These are phyloP conservation scores for Ramaria sp. DNA, from an alignment of 768 basidiomycete species.

Conservation along the genomic window DNA sequence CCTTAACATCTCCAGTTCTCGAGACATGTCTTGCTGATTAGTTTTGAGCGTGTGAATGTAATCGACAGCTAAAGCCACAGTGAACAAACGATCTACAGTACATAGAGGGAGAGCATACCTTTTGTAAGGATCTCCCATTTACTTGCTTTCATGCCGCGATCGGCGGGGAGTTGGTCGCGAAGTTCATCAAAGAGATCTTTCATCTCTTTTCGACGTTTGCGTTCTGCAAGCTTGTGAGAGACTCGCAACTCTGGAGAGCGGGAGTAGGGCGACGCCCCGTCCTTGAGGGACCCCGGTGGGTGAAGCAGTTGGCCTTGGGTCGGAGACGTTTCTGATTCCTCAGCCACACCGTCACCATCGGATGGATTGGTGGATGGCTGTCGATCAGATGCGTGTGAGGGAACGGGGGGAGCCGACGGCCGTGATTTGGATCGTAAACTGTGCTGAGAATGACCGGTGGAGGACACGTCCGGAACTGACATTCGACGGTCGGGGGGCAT, in stretches of 20 bases:
- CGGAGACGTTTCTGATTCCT: slow-evolving; percentile 1
- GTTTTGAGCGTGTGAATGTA: slow-evolving; percentile 75
- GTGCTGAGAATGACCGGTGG: slow-evolving; percentile 27
- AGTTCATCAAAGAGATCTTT: slow-evolving; percentile 97
- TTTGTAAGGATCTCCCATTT: slow-evolving; percentile 99
- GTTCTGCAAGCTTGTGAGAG: slow-evolving; percentile 94
- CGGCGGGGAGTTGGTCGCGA: slow-evolving; percentile 83
- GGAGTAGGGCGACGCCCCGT: slow-evolving; percentile 66
- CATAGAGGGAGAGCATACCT: slow-evolving; percentile 38
- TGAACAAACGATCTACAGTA: not conserved
- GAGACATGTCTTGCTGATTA: slow-evolving; percentile 61
- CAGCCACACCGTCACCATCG: slow-evolving; percentile 2
- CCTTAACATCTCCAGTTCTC: slow-evolving; percentile 70
- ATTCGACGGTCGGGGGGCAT: slow-evolving; percentile 61
- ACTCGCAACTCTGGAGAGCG: slow-evolving; percentile 91
- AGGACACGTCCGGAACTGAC: slow-evolving; percentile 45
- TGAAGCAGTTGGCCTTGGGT: not conserved
- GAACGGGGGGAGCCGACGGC: slow-evolving; percentile 52
- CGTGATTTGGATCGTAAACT: slow-evolving; percentile 58
- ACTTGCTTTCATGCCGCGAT: slow-evolving; percentile 90
- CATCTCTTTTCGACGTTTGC: slow-evolving; percentile 98
- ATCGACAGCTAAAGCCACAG: slow-evolving; percentile 53
- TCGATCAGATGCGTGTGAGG: not conserved
- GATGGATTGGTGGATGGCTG: slow-evolving; percentile 24
- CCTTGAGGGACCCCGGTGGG: not conserved